Evolutionary conservation across 306 rosid species (phyloP).

Genomic region (Lathyrus aphaca): DNA sequence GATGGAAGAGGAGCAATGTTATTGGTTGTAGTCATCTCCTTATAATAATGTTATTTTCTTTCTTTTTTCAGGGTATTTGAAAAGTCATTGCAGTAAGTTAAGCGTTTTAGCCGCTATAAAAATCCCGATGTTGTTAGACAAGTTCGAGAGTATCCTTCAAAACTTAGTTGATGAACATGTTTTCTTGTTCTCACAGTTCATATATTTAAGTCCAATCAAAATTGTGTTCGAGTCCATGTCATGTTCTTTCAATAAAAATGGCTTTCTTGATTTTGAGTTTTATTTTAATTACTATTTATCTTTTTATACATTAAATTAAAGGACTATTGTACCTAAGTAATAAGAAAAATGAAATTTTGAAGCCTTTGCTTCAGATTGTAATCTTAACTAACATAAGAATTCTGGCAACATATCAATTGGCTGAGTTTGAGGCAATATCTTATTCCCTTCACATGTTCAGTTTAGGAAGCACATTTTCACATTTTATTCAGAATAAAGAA

Average conservation of each 20-base stretch:
- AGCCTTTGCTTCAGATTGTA: constrained; percentile 36
- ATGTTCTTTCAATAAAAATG: constrained; percentile 6
- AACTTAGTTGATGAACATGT: constrained; percentile 17
- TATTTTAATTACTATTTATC: neutral
- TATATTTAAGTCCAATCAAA: constrained; percentile 1
- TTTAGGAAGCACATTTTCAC: constrained; percentile 15
- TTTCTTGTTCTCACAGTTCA: constrained; percentile 14
- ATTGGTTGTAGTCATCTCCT: constrained; percentile 8
- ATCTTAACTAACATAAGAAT: constrained; percentile 77
- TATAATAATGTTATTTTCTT: neutral
- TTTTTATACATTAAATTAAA: neutral
- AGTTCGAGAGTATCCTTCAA: constrained; percentile 96
- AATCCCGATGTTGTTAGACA: constrained; percentile 98
- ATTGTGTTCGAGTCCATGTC: constrained; percentile 7
- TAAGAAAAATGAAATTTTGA: constrained; percentile 27
- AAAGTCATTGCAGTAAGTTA: constrained; percentile 94
- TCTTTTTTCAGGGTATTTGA: constrained; percentile 76
- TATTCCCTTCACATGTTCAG: neutral
- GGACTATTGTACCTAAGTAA: neutral
- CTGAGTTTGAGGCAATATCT: constrained; percentile 84
- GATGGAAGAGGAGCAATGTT: constrained; percentile 19
- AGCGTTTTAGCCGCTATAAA: constrained; percentile 95
- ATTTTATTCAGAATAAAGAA: neutral
- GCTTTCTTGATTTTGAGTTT: constrained; percentile 11
- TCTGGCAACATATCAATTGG: constrained; percentile 80